Evolutionary conservation across 495 filamentous ascomycete genomes (phyloP).

Genomic region (Hapsidospora chrysogenum): DNA sequence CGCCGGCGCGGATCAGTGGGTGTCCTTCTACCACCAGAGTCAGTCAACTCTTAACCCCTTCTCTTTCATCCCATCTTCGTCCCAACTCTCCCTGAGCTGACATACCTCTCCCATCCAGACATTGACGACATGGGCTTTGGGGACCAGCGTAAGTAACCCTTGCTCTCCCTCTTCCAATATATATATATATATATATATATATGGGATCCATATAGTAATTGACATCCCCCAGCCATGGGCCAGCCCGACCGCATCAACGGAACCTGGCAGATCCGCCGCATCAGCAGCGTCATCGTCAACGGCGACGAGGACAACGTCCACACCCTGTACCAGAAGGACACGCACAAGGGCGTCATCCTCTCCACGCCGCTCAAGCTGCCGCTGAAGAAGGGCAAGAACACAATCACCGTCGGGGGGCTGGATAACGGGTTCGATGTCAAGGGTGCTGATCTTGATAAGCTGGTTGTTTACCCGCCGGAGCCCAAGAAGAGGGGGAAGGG

Average conservation of each 20-base stretch:
- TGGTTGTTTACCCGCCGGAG: constrained; percentile 26
- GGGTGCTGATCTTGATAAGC: constrained; percentile 23
- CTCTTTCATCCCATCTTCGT: too few relatives aligned
- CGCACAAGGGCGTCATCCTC: constrained; percentile 28
- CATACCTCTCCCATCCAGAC: constrained; percentile 7
- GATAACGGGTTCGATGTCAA: constrained; percentile 23
- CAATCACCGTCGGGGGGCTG: constrained; percentile 24
- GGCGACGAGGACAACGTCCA: constrained; percentile 16
- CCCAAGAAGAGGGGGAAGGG: too few relatives aligned
- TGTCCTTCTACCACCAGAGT: constrained; percentile 36
- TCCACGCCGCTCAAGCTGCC: constrained; percentile 20
- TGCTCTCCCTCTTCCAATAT: too few relatives aligned
- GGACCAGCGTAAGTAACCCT: too few relatives aligned
- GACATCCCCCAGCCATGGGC: too few relatives aligned
- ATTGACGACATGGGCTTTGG: constrained; percentile 26
- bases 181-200: too few relatives aligned
- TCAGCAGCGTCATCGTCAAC: constrained; percentile 26
- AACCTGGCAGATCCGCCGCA: constrained; percentile 23
- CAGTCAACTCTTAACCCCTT: too few relatives aligned
- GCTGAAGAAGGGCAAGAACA: constrained; percentile 20
- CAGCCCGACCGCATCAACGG: constrained; percentile 24
- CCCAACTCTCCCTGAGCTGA: not conserved
- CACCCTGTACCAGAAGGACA: constrained; percentile 24
- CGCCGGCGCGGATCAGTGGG: constrained; percentile 33
- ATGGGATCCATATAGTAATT: too few relatives aligned